Evolutionary conservation across 2,329 filamentous ascomycete species (phyloP), one percentile per base, ranked within the genome.

Genomic region (Phoma sp.): DNA sequence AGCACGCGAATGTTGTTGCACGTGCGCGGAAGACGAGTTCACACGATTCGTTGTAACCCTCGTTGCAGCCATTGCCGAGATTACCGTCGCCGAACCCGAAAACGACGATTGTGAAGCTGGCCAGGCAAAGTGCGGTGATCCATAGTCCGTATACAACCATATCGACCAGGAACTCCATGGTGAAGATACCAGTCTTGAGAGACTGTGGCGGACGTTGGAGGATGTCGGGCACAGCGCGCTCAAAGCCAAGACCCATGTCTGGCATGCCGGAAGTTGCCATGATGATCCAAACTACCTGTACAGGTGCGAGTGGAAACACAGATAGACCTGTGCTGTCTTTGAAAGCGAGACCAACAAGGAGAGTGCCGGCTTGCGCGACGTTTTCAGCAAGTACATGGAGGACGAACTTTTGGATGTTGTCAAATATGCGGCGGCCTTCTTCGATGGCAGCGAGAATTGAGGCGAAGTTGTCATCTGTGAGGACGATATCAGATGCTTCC

Each of bases 211-310:
- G 90, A 46, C 91, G 87, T 59, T 83, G 79, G 84, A 96, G 91
- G 57, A 96, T 87, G 68, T 93, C 89, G 2, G 84, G 82, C 0
- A 87, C 85, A 0, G 91, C 90, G 37, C 82, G 78, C 74, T 96
- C 92, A 62, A 92, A 88, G 17, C 92, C 91, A 1, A 96, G 84
- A 36, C 92, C 92, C 78, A 96, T 95, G 53, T 93, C 92, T 1
- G 53, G 53, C 73, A 95, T 86, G 6, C 88, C 90, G 33, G 90
- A 93, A 0, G 92, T 96, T 49, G 95, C 84, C 89, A 96, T 93
- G 75, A 96, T 96, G 73, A 96, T 91, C 92, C 91, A 96, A 54
- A 96, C 84, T 59, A 96, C 93, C 66, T 96, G 88, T 10, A 96
- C 86, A 0, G 92, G 91, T 0, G 90, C 87, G 37, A 96, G 84